A percentile compares a stretch with the other conserved stretches of the same genome.
phyloP scores from a whole-genome alignment of 148 eudicot genomes.

The Rhododendron ovatum region DNA sequence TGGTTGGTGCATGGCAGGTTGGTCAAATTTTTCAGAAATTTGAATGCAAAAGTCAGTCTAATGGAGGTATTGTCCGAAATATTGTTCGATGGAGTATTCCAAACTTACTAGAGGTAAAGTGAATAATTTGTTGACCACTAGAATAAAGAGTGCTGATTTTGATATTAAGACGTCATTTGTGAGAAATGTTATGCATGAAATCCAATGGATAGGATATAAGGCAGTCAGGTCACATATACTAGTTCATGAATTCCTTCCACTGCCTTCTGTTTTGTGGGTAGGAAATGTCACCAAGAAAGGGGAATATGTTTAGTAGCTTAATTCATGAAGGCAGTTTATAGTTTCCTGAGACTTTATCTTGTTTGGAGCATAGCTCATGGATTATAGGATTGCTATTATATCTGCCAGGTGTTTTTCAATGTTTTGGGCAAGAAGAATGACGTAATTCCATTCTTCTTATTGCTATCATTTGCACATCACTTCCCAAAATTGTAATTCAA shows the following conservation, averaged over 20 bases:
- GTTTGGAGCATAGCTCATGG: not conserved
- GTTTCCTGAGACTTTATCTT: not conserved
- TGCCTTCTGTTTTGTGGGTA: not conserved
- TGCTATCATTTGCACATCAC: not conserved
- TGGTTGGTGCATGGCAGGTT: constrained; percentile 39
- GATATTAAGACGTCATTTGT: not conserved
- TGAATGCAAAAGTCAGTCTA: constrained; percentile 54
- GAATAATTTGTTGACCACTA: not conserved
- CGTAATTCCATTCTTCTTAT: not conserved
- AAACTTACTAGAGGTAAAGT: constrained; percentile 59
- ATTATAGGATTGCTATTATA: not conserved
- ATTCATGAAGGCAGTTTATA: not conserved
- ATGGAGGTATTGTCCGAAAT: constrained; percentile 66
- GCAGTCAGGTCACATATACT: not conserved
- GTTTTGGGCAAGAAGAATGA: not conserved
- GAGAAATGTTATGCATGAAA: not conserved
- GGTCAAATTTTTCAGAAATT: constrained; percentile 93
- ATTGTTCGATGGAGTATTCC: constrained; percentile 84
- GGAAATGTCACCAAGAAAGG: not conserved
- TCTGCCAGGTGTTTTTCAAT: not conserved
- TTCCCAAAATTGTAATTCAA: not conserved
- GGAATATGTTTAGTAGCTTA: not conserved
- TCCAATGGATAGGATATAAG: not conserved
- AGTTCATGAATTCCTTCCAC: not conserved
- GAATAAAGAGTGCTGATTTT: not conserved